A percentile compares a stretch with the other conserved stretches of the same genome.
phyloP scores from a whole-genome alignment of 495 filamentous ascomycete species.

The Aspergillus ostianus region DNA sequence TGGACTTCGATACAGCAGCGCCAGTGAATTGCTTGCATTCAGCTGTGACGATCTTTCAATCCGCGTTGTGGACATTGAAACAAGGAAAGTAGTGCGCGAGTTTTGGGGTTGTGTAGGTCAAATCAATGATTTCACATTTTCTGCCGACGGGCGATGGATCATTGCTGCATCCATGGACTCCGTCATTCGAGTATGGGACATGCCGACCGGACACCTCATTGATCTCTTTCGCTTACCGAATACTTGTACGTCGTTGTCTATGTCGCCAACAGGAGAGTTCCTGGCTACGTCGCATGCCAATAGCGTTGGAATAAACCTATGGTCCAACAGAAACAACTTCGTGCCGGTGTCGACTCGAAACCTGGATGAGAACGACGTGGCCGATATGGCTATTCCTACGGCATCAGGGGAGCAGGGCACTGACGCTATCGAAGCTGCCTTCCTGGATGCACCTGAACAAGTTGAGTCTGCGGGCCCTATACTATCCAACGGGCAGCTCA shows the following conservation, averaged over 20 bases:
- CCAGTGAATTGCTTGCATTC: constrained; percentile 84
- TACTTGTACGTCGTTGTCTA: constrained; percentile 77
- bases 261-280: constrained; percentile 87
- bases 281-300: constrained; percentile 85
- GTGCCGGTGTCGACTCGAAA: constrained; percentile 79
- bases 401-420: constrained; percentile 81
- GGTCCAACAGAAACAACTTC: constrained; percentile 91
- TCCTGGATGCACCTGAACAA: constrained; percentile 51
- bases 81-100: constrained; percentile 84
- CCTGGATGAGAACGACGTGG: constrained; percentile 72
- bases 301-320: constrained; percentile 84
- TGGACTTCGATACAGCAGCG: constrained; percentile 73
- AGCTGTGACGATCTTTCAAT: constrained; percentile 87
- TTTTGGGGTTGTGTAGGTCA: constrained; percentile 83
- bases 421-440: constrained; percentile 68
- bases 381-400: constrained; percentile 60
- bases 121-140: constrained; percentile 87
- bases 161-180: constrained; percentile 83
- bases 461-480: constrained; percentile 48
- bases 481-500: constrained; percentile 69
- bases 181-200: constrained; percentile 85
- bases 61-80: constrained; percentile 85
- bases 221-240: constrained; percentile 77
- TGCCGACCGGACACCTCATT: constrained; percentile 92
- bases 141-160: constrained; percentile 91